Percentiles rank a stretch among this genome's conserved stretches.
These are phyloP conservation scores for Rhynchospora tenuis DNA, from an alignment of 176 grass and related monocot genomes.

Conservation along the genomic window DNA sequence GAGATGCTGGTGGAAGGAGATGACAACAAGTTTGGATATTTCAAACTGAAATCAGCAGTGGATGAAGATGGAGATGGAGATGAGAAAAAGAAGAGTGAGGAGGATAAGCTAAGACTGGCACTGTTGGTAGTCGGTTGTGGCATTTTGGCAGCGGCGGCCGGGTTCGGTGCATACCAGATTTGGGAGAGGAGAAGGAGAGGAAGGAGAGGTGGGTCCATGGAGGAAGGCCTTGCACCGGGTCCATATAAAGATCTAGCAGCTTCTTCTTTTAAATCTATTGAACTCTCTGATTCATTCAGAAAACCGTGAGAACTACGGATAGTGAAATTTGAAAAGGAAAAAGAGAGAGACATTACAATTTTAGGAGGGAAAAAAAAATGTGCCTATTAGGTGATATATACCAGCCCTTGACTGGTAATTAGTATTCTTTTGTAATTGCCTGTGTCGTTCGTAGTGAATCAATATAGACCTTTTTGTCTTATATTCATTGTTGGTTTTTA, in stretches of 20 bases:
- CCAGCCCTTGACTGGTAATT: not conserved
- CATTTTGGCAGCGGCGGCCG: constrained; percentile 24
- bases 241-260: constrained; percentile 74
- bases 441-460: not conserved
- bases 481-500: not conserved
- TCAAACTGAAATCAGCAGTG: constrained; percentile 43
- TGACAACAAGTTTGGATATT: constrained; percentile 55
- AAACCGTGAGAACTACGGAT: not conserved
- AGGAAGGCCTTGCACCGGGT: constrained; percentile 59
- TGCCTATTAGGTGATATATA: not conserved
- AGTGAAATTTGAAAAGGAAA: not conserved
- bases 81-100: not conserved
- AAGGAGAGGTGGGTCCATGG: constrained; percentile 16
- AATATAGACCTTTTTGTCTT: not conserved
- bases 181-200: constrained; percentile 33
- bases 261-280: constrained; percentile 59
- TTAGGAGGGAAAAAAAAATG: not conserved
- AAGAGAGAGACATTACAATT: not conserved
- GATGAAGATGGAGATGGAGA: not conserved
- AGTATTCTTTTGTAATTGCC: not conserved
- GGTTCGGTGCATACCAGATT: constrained; percentile 47
- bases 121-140: constrained; percentile 39
- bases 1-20: constrained; percentile 61
- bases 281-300: constrained; percentile 48
- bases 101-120: constrained; percentile 23